phyloP scores from a whole-genome alignment of 352 stramenopile species.

The Pythium monospermum region DNA sequence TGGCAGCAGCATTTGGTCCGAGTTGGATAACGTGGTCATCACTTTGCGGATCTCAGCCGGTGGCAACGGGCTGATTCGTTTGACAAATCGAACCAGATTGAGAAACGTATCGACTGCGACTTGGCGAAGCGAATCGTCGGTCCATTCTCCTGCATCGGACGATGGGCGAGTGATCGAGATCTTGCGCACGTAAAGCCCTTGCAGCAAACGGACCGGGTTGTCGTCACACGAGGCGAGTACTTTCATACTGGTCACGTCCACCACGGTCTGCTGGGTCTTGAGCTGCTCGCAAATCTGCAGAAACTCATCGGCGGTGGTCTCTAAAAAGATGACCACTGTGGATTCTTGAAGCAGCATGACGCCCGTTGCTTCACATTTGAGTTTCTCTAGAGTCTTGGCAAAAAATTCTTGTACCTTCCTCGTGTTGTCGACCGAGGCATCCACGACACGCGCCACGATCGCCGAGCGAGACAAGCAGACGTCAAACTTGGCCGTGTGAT shows the following conservation, averaged over 20 bases:
- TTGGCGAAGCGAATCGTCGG: slow-evolving; percentile 37
- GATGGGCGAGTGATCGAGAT: slow-evolving; percentile 25
- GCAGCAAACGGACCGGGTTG: slow-evolving; percentile 38
- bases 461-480: slow-evolving; percentile 41
- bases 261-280: slow-evolving; percentile 23
- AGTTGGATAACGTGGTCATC: slow-evolving; percentile 51
- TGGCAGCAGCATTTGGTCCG: slow-evolving; percentile 57
- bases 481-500: slow-evolving; percentile 28
- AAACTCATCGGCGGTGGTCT: slow-evolving; percentile 57
- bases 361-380: slow-evolving; percentile 53
- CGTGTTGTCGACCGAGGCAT: slow-evolving; percentile 38
- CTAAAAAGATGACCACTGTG: slow-evolving; percentile 49
- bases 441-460: slow-evolving; percentile 33
- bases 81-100: slow-evolving; percentile 54
- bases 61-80: slow-evolving; percentile 46
- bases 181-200: slow-evolving; percentile 69
- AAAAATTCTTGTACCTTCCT: slow-evolving; percentile 66
- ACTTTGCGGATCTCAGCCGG: slow-evolving; percentile 52
- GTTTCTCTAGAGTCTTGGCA: slow-evolving; percentile 40
- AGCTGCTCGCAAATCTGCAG: slow-evolving; percentile 38
- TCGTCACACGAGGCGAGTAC: slow-evolving; percentile 63
- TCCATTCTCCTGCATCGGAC: slow-evolving; percentile 31
- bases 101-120: slow-evolving; percentile 45
- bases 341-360: slow-evolving; percentile 52
- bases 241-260: slow-evolving; percentile 39